phyloP scores from a whole-genome alignment of 1,284 basidiomycete species.

The Laetiporus sulphureus region DNA sequence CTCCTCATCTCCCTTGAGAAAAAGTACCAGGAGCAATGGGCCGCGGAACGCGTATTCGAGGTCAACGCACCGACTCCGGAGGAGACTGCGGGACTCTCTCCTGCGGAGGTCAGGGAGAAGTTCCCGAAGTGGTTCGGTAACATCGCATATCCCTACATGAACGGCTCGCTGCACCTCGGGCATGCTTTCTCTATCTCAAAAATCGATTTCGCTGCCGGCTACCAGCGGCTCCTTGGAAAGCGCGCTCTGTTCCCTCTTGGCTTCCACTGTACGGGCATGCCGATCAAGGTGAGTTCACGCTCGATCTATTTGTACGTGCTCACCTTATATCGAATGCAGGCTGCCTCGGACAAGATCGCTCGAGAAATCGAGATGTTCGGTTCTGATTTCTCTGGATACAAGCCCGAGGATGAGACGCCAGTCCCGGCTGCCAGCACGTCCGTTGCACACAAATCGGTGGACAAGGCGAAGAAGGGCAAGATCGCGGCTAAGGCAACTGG shows the following conservation, averaged over 20 bases:
- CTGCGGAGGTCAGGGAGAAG: conserved; percentile 59
- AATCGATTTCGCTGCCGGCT: conserved; percentile 96
- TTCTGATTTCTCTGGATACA: conserved; percentile 77
- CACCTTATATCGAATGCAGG: conserved; percentile 37
- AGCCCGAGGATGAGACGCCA: conserved; percentile 40
- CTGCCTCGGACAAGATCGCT: conserved; percentile 94
- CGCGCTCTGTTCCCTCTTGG: conserved; percentile 93
- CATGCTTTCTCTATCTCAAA: conserved; percentile 99
- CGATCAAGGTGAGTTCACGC: conserved; percentile 74
- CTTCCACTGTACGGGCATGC: conserved; percentile 97
- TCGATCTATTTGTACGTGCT: background rate
- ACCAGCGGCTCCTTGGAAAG: conserved; percentile 94
- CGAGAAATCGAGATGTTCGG: conserved; percentile 98
- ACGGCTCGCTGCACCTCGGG: conserved; percentile 94
- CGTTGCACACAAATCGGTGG: conserved; percentile 39
- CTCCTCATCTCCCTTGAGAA: conserved; percentile 78
- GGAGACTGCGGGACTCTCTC: conserved; percentile 58
- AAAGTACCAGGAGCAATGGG: conserved; percentile 82
- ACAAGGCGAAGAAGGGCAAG: conserved; percentile 97
- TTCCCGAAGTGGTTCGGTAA: conserved; percentile 97
- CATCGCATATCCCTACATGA: conserved; percentile 98
- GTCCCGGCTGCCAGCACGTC: conserved; percentile 26
- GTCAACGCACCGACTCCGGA: conserved; percentile 72
- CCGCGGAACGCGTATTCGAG: conserved; percentile 70
- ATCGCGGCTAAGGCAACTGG: conserved; percentile 91